Conservation (phyloP, 345 rosid genomes). For the Microcos paniculata region DNA sequence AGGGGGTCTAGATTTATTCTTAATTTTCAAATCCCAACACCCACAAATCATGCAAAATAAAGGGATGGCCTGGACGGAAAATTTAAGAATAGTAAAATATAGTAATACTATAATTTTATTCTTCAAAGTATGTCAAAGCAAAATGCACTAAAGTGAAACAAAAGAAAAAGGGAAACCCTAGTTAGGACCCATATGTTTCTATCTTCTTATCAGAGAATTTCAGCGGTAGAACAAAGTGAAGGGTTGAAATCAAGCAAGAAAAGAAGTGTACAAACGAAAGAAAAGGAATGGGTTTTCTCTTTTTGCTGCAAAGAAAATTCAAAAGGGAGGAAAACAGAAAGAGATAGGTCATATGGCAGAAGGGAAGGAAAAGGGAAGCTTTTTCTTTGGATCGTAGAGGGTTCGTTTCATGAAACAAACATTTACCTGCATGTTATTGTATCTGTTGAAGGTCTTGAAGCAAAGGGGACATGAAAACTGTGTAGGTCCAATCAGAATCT, state of each 20-base stretch:
- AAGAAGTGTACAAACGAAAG: slow-evolving; percentile 30
- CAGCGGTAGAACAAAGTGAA: slow-evolving; percentile 23
- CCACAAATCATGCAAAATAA: slow-evolving; percentile 44
- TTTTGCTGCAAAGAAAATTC: slow-evolving; percentile 27
- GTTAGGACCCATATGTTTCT: slow-evolving; percentile 27
- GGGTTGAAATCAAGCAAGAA: slow-evolving; percentile 33
- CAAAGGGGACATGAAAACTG: slow-evolving; percentile 99
- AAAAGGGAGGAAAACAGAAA: slow-evolving; percentile 23
- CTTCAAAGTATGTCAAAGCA: not conserved
- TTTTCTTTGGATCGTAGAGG: slow-evolving; percentile 21
- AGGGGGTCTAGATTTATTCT: slow-evolving; percentile 26
- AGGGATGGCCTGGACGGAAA: slow-evolving; percentile 3
- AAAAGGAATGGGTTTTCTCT: slow-evolving; percentile 18
- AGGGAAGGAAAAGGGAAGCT: slow-evolving; percentile 18
- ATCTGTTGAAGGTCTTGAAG: slow-evolving; percentile 98
- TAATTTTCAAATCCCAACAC: slow-evolving; percentile 43
- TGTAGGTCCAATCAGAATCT: slow-evolving; percentile 94
- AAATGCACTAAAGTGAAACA: slow-evolving; percentile 20
- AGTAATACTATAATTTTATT: no score
- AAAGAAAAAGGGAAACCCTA: slow-evolving; percentile 25
- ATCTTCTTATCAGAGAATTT: slow-evolving; percentile 5
- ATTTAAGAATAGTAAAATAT: not conserved
- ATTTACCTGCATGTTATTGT: slow-evolving; percentile 98
- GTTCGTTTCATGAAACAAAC: not conserved
- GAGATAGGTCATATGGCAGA: not conserved